Base-by-base conservation (phyloP, 148 eudicot species). In the Polygonum maritimum region DNA sequence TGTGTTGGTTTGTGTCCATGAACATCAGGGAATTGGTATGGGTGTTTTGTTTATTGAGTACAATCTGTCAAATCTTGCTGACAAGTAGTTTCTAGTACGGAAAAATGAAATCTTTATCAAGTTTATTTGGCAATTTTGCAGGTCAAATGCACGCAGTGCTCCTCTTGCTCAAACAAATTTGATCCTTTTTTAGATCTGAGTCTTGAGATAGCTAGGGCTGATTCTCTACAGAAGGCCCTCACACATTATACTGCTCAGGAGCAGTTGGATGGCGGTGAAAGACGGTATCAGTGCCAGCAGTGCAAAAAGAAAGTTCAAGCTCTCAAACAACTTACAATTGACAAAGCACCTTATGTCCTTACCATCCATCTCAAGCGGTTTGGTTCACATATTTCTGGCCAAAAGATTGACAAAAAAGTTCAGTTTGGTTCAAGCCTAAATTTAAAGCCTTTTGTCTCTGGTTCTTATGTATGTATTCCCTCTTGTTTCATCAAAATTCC, bases 241-340 rank as follows among this genome's bases (percentile, higher is more conserved):
- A 49, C 26, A 48, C 85, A 95, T 82, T 95, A 90, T 82, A 91
- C 96, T 21, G 91, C 91, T 54, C 75, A 83, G 74, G 97, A 95
- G 81, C 91, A 87, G 70, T 86, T 95, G 74, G 99, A 95, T 80
- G 96, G 94, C 45, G 99, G 99, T 79, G 94, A 83, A 69, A 90
- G 79, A 83, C 91, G 88, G 75, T 95, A 95, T 79, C 89, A 92
- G 48, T 95, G 99, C 79, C 85, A 92, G 73, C 83, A 77, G 73
- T 95, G 99, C 89, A 95, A 87, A 78, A 90, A 92, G 76, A 95
- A 95, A 84, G 99, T 95, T 18, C 88, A 58, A 85, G 99, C 99
- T 39, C 84, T 88, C 72, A 95, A 95, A 81, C 91, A 91, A 84
- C 94, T 95, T 26, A 89, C 97, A 15, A 79, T 95, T 65, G 67